Conservation (phyloP, 257 asterid species). For the Datura wrightii region DNA sequence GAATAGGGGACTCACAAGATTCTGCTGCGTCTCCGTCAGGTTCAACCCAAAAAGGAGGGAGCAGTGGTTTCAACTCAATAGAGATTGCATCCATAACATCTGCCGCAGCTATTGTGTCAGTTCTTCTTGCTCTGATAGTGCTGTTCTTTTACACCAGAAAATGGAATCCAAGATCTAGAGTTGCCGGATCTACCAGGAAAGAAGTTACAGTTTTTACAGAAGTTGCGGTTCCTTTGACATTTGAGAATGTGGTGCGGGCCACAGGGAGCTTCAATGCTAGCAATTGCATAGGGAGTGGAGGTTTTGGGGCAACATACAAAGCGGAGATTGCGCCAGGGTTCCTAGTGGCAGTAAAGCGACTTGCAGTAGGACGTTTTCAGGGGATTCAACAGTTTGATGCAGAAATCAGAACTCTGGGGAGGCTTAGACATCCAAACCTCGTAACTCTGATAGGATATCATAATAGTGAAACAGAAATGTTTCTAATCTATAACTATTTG, state of each 20-base stretch:
- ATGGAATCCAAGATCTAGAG: constrained; percentile 82
- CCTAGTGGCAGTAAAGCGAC: constrained; percentile 80
- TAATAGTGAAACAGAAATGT: constrained; percentile 88
- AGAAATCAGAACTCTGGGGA: constrained; percentile 77
- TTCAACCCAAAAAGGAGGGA: constrained; percentile 41
- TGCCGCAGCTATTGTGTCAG: constrained; percentile 81
- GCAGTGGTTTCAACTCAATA: constrained; percentile 59
- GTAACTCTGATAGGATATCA: constrained; percentile 94
- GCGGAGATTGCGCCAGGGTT: constrained; percentile 90
- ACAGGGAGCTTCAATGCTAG: constrained; percentile 82
- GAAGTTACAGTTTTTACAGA: constrained; percentile 81
- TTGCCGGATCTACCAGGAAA: constrained; percentile 76
- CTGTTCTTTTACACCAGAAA: constrained; percentile 82
- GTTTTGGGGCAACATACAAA: constrained; percentile 94
- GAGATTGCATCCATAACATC: constrained; percentile 88
- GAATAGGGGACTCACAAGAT: constrained; percentile 45
- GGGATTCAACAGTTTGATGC: constrained; percentile 83
- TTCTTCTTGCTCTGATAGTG: constrained; percentile 66
- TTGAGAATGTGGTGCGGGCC: constrained; percentile 81
- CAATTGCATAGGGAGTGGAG: constrained; percentile 95
- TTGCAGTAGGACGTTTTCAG: constrained; percentile 82
- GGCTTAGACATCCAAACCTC: constrained; percentile 81
- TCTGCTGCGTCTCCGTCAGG: constrained; percentile 48
- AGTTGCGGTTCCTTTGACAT: constrained; percentile 75
- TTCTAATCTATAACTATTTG: constrained; percentile 75